Percentiles rank a stretch among this genome's conserved stretches.
These are phyloP conservation scores for Corynascus novoguineensis DNA, from an alignment of 495 filamentous ascomycete species.

Conservation along the genomic window DNA sequence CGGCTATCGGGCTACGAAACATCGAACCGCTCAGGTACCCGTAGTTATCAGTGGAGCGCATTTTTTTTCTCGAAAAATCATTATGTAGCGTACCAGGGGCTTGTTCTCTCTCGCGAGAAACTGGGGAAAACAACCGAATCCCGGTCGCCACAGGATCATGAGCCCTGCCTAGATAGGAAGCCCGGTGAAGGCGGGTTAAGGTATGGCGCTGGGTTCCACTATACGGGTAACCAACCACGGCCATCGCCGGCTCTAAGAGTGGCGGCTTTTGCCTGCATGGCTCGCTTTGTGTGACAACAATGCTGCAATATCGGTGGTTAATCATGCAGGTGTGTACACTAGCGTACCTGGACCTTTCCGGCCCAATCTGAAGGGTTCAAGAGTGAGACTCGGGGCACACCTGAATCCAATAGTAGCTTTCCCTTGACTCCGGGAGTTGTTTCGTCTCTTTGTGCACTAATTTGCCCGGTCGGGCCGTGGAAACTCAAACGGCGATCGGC, in stretches of 20 bases:
- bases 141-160: not conserved
- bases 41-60: too few species aligned
- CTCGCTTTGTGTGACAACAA: not conserved
- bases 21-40: too few species aligned
- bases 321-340: not conserved
- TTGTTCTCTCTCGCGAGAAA: not conserved
- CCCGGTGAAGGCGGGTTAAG: not conserved
- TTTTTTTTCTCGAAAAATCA: too few species aligned
- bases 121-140: not conserved
- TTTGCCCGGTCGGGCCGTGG: not conserved
- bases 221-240: conserved; percentile 4
- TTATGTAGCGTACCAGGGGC: too few species aligned
- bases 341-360: too few species aligned
- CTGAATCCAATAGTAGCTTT: too few species aligned
- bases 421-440: too few species aligned
- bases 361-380: too few species aligned
- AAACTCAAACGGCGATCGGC: not conserved
- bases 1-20: too few species aligned
- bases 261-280: not conserved
- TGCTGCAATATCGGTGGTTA: not conserved
- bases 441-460: not conserved
- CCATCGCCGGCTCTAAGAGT: not conserved
- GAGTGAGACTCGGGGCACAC: too few species aligned
- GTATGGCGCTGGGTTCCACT: not conserved
- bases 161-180: not conserved